Percentiles rank a stretch among this genome's conserved stretches.
Evolutionary conservation across 176 grass and related monocot species (phyloP).

Genomic region (Cenchrus americanus): DNA sequence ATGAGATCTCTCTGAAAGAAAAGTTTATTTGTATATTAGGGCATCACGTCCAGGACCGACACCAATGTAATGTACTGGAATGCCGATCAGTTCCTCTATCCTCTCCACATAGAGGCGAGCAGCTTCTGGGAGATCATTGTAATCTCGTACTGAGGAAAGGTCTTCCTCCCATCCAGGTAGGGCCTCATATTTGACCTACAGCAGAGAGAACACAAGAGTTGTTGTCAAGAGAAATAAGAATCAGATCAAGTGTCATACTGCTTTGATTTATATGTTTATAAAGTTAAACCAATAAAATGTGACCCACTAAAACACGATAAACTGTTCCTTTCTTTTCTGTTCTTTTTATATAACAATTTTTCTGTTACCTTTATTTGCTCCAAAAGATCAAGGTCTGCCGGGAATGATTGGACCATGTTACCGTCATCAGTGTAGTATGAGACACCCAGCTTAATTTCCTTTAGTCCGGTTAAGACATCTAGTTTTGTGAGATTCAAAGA

Average conservation of each 20-base stretch:
- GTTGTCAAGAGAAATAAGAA: not conserved
- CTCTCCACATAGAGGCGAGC: slow-evolving; percentile 76
- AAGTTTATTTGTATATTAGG: slow-evolving; percentile 76
- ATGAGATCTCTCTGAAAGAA: slow-evolving; percentile 1
- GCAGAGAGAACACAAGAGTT: slow-evolving; percentile 34
- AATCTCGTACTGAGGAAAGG: slow-evolving; percentile 72
- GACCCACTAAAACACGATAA: not conserved
- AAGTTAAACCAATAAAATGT: not conserved
- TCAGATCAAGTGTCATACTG: not conserved
- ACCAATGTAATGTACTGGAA: slow-evolving; percentile 89
- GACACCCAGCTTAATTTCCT: slow-evolving; percentile 76
- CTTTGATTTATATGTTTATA: not conserved
- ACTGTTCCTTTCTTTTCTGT: not conserved
- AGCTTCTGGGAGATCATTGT: slow-evolving; percentile 69
- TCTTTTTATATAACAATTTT: not conserved
- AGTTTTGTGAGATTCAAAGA: slow-evolving; percentile 93
- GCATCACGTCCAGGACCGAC: slow-evolving; percentile 87
- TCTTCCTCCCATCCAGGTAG: slow-evolving; percentile 79
- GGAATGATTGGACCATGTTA: slow-evolving; percentile 62
- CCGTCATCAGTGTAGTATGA: slow-evolving; percentile 55
- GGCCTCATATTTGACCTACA: slow-evolving; percentile 88
- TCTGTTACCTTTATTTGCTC: slow-evolving; percentile 68
- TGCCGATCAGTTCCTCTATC: slow-evolving; percentile 87
- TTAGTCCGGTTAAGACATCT: slow-evolving; percentile 75
- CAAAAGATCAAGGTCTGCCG: slow-evolving; percentile 63